phyloP scores from a whole-genome alignment of 148 eudicot genomes.

The Rhododendron mucronatum region DNA sequence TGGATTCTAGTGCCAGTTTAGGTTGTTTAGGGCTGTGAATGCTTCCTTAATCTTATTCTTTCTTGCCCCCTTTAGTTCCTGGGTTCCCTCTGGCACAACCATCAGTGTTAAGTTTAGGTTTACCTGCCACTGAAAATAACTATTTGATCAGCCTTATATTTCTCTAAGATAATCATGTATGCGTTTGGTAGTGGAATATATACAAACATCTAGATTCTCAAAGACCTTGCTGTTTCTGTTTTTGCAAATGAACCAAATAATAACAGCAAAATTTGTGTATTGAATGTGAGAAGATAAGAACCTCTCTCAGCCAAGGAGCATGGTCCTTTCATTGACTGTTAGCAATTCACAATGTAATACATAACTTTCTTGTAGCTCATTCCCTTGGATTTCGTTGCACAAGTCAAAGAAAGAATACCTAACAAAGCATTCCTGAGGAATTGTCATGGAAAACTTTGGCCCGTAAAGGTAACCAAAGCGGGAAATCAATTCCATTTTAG shows the following conservation, averaged over 20 bases:
- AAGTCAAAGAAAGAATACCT: conserved; percentile 1
- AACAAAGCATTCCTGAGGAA: conserved; percentile 15
- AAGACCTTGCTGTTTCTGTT: background rate
- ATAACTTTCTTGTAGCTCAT: background rate
- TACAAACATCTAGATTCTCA: background rate
- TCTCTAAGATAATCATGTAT: background rate
- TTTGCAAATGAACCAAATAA: background rate
- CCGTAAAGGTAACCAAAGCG: background rate
- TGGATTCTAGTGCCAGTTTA: too few species aligned
- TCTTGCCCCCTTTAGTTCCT: background rate
- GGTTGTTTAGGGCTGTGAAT: too few species aligned
- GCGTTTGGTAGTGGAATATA: background rate
- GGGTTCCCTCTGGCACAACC: background rate
- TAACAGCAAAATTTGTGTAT: background rate
- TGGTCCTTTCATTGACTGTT: background rate
- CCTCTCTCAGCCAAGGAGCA: background rate
- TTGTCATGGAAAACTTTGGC: conserved; percentile 15
- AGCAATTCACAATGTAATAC: background rate
- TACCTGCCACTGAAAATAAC: background rate
- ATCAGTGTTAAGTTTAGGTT: background rate
- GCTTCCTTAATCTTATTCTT: too few species aligned
- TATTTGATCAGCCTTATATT: background rate
- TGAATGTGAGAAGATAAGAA: background rate
- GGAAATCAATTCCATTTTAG: background rate
- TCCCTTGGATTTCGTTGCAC: conserved; percentile 1